Evolutionary conservation across 2,329 filamentous ascomycete genomes (phyloP), one percentile per base, ranked within the genome.

Genomic region (Trichoderma polysporum): DNA sequence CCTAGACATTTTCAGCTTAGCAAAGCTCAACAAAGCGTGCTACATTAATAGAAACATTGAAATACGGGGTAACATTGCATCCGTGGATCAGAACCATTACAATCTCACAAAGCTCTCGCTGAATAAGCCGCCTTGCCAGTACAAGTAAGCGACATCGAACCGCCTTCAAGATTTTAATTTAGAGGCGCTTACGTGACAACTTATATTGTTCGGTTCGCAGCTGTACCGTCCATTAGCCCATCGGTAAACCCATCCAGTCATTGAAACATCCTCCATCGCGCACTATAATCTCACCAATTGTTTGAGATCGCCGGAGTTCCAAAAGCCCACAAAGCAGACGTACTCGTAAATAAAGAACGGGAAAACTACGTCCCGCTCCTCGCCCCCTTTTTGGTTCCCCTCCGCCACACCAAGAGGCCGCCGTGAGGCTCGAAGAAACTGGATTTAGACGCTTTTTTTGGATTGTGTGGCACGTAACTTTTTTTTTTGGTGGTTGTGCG

Each of bases 221-320:
- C 39, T 19, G 3, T 41, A 9, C n/a, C n/a, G 39, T 22, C 37
- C 7, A 7, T 17, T 17, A n/a, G 35, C 37, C 15, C 37, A 7
- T 41, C 39, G 39, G 39, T n/a, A 45, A 45, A 19, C 12, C 39
- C 5, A 45, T 45, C 39, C n/a, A 45, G 17, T 45, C 9, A 19
- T 39, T n/a, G 5, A 37, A 19, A 10, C 15, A 13, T 31, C n/a
- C 27, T 27, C 25, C 50, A 56, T 47, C 50, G 17, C 50, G 22
- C 31, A 64, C 50, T 64, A 56, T 56, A 64, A 64, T 61, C 58
- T 61, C 45, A 50, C 58, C 45, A 22, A 12, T 4, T 22, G 58
- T 29, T 52, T 52, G 47, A 25, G 58, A 61, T 58, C 22, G 41
- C n/a, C 41, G n/a, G 41, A 45, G 8, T 4, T n/a, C n/a, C 8